These are phyloP conservation scores for Colletotrichum sp. DNA, from an alignment of 2,329 filamentous ascomycete species.

Conservation along the genomic window DNA sequence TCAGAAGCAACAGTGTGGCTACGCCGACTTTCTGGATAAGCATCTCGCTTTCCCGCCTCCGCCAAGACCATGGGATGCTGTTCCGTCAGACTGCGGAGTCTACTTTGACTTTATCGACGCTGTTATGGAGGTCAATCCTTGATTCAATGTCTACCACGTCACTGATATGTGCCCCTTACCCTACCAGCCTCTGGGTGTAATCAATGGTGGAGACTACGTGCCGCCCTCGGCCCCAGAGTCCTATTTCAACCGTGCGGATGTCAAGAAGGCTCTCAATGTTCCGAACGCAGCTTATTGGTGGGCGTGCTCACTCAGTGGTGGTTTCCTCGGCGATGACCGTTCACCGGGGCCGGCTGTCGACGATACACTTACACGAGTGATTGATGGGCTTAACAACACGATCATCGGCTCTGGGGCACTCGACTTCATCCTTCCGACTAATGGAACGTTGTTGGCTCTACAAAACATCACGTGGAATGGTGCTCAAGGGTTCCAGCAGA, in stretches of 20 bases:
- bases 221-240: slow-evolving; percentile 63
- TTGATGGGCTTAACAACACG: slow-evolving; percentile 35
- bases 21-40: slow-evolving; percentile 60
- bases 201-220: slow-evolving; percentile 49
- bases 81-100: slow-evolving; percentile 49
- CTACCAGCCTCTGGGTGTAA: slow-evolving; percentile 75
- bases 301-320: slow-evolving; percentile 28
- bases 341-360: slow-evolving; percentile 1
- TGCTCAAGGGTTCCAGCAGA: slow-evolving; percentile 63
- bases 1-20: slow-evolving; percentile 64
- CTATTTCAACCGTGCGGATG: slow-evolving; percentile 75
- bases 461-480: slow-evolving; percentile 78
- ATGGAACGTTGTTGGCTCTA: slow-evolving; percentile 68
- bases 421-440: slow-evolving; percentile 64
- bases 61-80: slow-evolving; percentile 51
- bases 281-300: slow-evolving; percentile 40
- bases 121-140: slow-evolving; percentile 69
- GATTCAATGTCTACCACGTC: slow-evolving; percentile 82
- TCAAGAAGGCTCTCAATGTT: slow-evolving; percentile 72
- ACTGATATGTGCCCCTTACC: slow-evolving; percentile 73
- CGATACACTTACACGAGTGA: slow-evolving; percentile 28
- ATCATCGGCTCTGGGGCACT: slow-evolving; percentile 33
- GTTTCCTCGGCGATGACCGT: slow-evolving; percentile 26
- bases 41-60: slow-evolving; percentile 68
- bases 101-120: slow-evolving; percentile 44